Base-by-base conservation (phyloP, 2,329 filamentous ascomycete genomes). In the Graphilbum fragrans region DNA sequence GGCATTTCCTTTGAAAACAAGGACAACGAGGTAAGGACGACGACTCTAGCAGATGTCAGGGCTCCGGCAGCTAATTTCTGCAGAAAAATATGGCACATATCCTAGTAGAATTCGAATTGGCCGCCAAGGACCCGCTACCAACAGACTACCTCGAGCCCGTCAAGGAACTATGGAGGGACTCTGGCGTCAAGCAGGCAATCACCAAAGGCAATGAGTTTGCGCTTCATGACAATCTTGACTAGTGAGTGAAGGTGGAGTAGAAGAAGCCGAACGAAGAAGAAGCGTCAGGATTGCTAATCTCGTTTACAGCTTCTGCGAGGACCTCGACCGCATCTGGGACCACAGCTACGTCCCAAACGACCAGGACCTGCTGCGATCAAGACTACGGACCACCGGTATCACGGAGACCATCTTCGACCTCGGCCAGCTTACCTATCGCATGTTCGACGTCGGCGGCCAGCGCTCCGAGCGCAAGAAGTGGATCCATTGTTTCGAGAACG, bases 401-500 rank as follows among this genome's bases (percentile, higher is more conserved):
- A 94, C 87, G 25, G 87, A 94, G 67, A 95, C 88, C 19, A 92
- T 85, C 25, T 94, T 95, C 66, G 92, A 92, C 60, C 94, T 94
- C 51, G 87, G 86, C 51, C 85, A 94, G 55, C 70, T 95, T 50
- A 94, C 87, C 44, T 95, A 94, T 69, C 80, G 87, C 52, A 94
- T 95, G 88, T 94, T 94, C 65, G 88, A 95, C 56, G 88, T 95
- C 36, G 88, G 88, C 73, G 90, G 88, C 50, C 88, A 94, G 65
- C 78, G 88, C 60, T 94, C 86, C 7, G 88, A 95, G 66, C 81
- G 88, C 60, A 95, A 95, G 82, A 95, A 95, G 77, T 95, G 88
- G 88, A 95, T 95, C 54, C 88, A 95, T 69, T 94, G 88, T 69
- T 95, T 95, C 64, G 87, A 94, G 59, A 92, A 92, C 49, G 87